phyloP scores from a whole-genome alignment of 495 filamentous ascomycete species.

The Hypoxylon lienhwacheense region DNA sequence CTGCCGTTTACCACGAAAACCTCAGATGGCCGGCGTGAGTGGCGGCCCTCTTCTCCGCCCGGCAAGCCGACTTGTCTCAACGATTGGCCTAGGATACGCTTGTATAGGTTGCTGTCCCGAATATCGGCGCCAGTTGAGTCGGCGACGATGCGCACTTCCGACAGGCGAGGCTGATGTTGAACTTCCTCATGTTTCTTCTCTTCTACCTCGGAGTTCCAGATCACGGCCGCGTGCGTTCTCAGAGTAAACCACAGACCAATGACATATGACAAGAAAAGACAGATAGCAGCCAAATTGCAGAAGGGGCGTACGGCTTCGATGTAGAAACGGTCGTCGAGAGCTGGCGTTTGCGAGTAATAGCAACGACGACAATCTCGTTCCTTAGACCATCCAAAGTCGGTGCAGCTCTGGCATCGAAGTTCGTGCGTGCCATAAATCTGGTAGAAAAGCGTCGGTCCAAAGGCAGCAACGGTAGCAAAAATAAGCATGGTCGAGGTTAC shows the following conservation, averaged over 20 bases:
- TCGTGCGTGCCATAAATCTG: conserved; percentile 98
- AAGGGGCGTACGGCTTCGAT: conserved; percentile 88
- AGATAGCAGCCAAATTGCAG: conserved; percentile 79
- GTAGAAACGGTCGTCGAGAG: conserved; percentile 84
- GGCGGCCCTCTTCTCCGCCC: conserved; percentile 49
- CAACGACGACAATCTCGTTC: conserved; percentile 81
- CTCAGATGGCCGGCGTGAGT: conserved; percentile 49
- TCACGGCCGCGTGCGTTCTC: conserved; percentile 92
- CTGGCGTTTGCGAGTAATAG: conserved; percentile 89
- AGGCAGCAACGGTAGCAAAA: conserved; percentile 96
- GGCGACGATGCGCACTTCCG: conserved; percentile 48
- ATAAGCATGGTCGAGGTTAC: conserved; percentile 98
- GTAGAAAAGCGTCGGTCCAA: conserved; percentile 97
- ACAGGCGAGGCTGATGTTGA: conserved; percentile 40
- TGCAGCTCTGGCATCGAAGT: conserved; percentile 82
- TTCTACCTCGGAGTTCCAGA: conserved; percentile 87
- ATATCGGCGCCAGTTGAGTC: conserved; percentile 56
- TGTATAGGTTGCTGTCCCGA: conserved; percentile 86
- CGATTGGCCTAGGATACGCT: conserved; percentile 88
- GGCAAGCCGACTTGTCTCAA: conserved; percentile 74
- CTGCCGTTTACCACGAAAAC: conserved; percentile 32
- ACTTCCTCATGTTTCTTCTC: conserved; percentile 70
- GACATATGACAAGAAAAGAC: conserved; percentile 89
- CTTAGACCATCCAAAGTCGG: conserved; percentile 41
- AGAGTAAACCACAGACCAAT: conserved; percentile 97